phyloP scores from a whole-genome alignment of 2,329 filamentous ascomycete genomes.

The Calonectria naviculata region DNA sequence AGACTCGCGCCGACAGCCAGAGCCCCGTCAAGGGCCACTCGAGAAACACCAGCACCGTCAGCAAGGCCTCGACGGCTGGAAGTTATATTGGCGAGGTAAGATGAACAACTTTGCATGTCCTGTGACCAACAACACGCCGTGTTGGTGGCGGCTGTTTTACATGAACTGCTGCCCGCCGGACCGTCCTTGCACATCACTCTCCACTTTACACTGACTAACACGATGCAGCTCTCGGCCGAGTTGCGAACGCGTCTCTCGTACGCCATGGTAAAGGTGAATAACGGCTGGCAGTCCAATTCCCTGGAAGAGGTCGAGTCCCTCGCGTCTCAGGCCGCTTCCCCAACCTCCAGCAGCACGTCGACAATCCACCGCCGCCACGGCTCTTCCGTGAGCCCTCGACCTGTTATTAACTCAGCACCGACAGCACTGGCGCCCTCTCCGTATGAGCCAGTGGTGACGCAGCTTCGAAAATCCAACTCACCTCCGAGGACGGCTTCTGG shows the following conservation, averaged over 20 bases:
- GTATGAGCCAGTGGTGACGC: constrained; percentile 38
- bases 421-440: constrained; percentile 45
- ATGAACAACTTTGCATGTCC: constrained; percentile 38
- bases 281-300: constrained; percentile 85
- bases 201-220: constrained; percentile 30
- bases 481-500: constrained; percentile 50
- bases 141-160: neutral
- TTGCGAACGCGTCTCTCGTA: constrained; percentile 88
- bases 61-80: constrained; percentile 67
- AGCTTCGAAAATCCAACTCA: constrained; percentile 46
- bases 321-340: constrained; percentile 75
- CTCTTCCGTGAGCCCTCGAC: constrained; percentile 66
- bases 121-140: neutral
- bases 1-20: constrained; percentile 58
- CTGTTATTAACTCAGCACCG: constrained; percentile 44
- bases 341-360: constrained; percentile 68
- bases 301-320: constrained; percentile 83
- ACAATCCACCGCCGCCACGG: constrained; percentile 63
- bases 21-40: constrained; percentile 70
- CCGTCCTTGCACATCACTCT: neutral
- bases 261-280: constrained; percentile 92
- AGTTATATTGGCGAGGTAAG: constrained; percentile 84
- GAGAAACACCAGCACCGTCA: constrained; percentile 77
- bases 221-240: constrained; percentile 75
- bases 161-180: neutral